phyloP scores from a whole-genome alignment of 345 rosid species.

The Camelina neglecta region DNA sequence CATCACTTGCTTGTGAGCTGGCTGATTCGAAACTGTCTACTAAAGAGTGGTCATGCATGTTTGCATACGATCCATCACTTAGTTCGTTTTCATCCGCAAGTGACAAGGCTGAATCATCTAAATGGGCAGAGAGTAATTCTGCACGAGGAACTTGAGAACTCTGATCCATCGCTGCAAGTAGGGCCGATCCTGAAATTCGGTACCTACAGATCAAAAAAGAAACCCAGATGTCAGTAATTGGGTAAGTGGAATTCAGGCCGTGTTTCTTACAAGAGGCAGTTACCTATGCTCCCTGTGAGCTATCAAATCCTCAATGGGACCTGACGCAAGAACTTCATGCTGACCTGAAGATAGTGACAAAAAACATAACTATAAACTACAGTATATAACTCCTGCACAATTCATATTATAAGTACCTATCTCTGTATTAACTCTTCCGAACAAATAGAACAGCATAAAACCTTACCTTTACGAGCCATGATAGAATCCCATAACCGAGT shows the following conservation, averaged over 20 bases:
- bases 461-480: slow-evolving; percentile 85
- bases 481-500: slow-evolving; percentile 95
- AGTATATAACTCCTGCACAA: slow-evolving; percentile 11
- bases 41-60: slow-evolving; percentile 50
- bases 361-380: background rate
- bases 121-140: slow-evolving; percentile 62
- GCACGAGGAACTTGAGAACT: slow-evolving; percentile 85
- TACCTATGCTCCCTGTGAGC: slow-evolving; percentile 99
- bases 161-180: slow-evolving; percentile 98
- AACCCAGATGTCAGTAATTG: slow-evolving; percentile 35
- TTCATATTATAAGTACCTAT: background rate
- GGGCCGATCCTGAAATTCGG: slow-evolving; percentile 95
- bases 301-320: slow-evolving; percentile 97
- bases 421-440: slow-evolving; percentile 5
- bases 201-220: slow-evolving; percentile 59
- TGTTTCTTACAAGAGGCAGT: slow-evolving; percentile 20
- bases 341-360: slow-evolving; percentile 62
- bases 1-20: slow-evolving; percentile 66
- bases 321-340: slow-evolving; percentile 98
- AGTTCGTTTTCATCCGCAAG: slow-evolving; percentile 72
- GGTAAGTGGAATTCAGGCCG: slow-evolving; percentile 8
- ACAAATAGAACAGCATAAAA: slow-evolving; percentile 29
- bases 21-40: slow-evolving; percentile 50
- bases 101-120: slow-evolving; percentile 49
- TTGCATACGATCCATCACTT: slow-evolving; percentile 57